phyloP scores from a whole-genome alignment of 2,329 filamentous ascomycete genomes.

The Aspergillus terreus region DNA sequence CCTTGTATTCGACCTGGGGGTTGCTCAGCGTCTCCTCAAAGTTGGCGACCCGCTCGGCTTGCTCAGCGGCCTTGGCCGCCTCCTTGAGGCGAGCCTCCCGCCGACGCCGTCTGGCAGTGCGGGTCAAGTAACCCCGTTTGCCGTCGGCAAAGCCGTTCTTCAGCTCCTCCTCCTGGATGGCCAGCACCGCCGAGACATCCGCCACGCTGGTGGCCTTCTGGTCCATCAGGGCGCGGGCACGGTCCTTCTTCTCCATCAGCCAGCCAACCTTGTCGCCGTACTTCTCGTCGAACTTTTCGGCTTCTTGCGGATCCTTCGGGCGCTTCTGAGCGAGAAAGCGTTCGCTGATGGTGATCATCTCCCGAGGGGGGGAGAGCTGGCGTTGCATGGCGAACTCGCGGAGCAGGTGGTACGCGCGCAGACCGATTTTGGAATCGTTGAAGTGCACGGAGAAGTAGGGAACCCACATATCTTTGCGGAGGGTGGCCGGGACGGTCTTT shows the following conservation, averaged over 20 bases:
- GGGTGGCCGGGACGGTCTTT: constrained; percentile 54
- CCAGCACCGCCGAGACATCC: constrained; percentile 56
- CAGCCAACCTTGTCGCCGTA: constrained; percentile 39
- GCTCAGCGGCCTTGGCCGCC: constrained; percentile 17
- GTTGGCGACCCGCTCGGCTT: constrained; percentile 21
- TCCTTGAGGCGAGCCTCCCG: constrained; percentile 26
- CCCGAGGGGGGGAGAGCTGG: constrained; percentile 49
- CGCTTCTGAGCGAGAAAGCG: constrained; percentile 36
- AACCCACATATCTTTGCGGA: constrained; percentile 62
- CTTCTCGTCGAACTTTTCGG: constrained; percentile 40
- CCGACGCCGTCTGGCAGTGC: constrained; percentile 27
- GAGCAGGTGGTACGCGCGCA: constrained; percentile 55
- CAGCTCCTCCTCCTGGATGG: constrained; percentile 44
- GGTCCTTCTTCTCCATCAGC: constrained; percentile 46
- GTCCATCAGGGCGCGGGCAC: constrained; percentile 56
- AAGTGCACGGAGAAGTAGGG: constrained; percentile 59
- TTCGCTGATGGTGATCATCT: constrained; percentile 45
- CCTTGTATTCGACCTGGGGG: constrained; percentile 22
- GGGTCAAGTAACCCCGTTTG: constrained; percentile 30
- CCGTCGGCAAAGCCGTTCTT: constrained; percentile 26
- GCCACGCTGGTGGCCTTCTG: constrained; percentile 62
- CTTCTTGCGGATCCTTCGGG: constrained; percentile 35
- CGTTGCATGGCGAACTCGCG: constrained; percentile 59
- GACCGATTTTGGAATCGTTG: constrained; percentile 47
- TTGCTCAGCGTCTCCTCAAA: constrained; percentile 17